phyloP scores from a whole-genome alignment of 106 monocot species.

The Platanthera zijinensis region DNA sequence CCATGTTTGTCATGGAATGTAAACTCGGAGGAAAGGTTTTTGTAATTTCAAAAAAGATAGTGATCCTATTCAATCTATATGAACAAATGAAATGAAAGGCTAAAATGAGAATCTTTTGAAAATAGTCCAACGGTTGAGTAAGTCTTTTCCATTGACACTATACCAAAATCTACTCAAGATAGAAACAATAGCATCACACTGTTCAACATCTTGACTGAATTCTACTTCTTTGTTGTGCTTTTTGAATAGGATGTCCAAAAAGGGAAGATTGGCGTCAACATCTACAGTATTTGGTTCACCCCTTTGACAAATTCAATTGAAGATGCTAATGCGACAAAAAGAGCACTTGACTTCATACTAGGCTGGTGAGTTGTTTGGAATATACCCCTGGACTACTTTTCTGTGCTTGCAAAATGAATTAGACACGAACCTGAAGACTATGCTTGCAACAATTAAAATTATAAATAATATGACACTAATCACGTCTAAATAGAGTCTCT shows the following conservation, averaged over 20 bases:
- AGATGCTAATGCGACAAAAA: slow-evolving; percentile 19
- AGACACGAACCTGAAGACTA: neutral
- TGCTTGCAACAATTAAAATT: neutral
- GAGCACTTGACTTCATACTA: slow-evolving; percentile 17
- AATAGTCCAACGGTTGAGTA: no score
- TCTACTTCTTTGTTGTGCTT: neutral
- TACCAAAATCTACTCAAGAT: no score
- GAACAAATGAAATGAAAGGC: no score
- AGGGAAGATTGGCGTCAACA: slow-evolving; percentile 21
- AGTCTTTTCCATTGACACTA: no score
- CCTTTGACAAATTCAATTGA: slow-evolving; percentile 17
- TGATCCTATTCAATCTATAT: no score
- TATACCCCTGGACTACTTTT: neutral
- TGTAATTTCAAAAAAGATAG: no score
- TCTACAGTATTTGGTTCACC: slow-evolving; percentile 11
- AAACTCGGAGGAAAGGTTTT: no score
- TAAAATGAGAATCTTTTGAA: no score
- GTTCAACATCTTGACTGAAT: neutral
- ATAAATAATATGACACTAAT: no score
- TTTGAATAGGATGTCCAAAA: slow-evolving; percentile 13
- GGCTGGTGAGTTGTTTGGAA: slow-evolving; percentile 21
- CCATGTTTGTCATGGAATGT: no score
- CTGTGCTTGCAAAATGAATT: neutral
- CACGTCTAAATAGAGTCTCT: no score
- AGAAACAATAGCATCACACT: neutral